phyloP scores from a whole-genome alignment of 495 filamentous ascomycete species.

The Xylaria intraflava region DNA sequence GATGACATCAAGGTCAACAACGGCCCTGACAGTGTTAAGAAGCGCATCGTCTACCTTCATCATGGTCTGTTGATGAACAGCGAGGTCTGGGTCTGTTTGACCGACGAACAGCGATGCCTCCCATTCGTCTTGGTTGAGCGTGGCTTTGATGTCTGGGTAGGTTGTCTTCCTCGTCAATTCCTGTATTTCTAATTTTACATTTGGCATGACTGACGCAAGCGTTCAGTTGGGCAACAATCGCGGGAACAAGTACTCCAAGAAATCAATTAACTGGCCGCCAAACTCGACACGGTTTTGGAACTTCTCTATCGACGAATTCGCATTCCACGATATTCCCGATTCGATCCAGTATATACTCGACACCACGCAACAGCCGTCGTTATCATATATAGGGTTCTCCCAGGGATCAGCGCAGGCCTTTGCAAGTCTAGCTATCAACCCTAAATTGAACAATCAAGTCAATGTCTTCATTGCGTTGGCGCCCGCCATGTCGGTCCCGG shows the following conservation, averaged over 20 bases:
- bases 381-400: conserved; percentile 95
- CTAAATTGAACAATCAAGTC: conserved; percentile 83
- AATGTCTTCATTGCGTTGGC: conserved; percentile 97
- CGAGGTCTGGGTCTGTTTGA: conserved; percentile 94
- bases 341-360: conserved; percentile 86
- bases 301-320: conserved; percentile 97
- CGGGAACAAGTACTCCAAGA: conserved; percentile 98
- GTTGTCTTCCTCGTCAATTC: conserved; percentile 17
- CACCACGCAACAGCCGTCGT: conserved; percentile 72
- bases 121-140: conserved; percentile 86
- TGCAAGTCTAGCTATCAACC: conserved; percentile 89
- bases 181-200: not conserved
- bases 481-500: conserved; percentile 90
- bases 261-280: conserved; percentile 67
- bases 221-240: conserved; percentile 83
- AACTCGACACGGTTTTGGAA: conserved; percentile 81
- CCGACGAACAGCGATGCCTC: conserved; percentile 75
- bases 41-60: conserved; percentile 89
- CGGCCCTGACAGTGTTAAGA: conserved; percentile 61
- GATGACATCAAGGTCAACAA: conserved; percentile 67
- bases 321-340: conserved; percentile 94
- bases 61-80: conserved; percentile 98
- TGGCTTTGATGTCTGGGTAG: conserved; percentile 94
- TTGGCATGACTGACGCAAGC: not conserved
- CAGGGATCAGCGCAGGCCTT: conserved; percentile 97